phyloP scores from a whole-genome alignment of 768 basidiomycete genomes.

The Pulveroboletus sp. region DNA sequence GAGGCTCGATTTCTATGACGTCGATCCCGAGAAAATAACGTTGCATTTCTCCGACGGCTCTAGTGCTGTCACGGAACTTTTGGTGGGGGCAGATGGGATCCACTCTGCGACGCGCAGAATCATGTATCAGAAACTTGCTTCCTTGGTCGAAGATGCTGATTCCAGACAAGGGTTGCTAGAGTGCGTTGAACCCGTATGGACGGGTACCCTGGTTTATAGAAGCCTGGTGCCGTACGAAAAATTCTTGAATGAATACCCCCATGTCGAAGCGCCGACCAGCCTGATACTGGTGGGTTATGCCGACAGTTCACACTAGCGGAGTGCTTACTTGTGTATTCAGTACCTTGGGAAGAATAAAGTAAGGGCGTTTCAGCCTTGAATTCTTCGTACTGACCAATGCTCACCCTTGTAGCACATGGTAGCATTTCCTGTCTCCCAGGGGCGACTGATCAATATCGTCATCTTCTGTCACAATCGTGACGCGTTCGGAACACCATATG shows the following conservation, averaged over 20 bases:
- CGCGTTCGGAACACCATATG: slow-evolving; percentile 29
- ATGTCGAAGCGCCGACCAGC: slow-evolving; percentile 19
- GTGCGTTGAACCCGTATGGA: slow-evolving; percentile 35
- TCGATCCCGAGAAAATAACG: slow-evolving; percentile 18
- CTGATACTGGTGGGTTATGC: slow-evolving; percentile 19
- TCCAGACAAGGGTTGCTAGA: slow-evolving; percentile 9
- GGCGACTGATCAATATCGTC: slow-evolving; percentile 34
- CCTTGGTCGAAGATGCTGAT: neutral
- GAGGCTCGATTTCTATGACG: slow-evolving; percentile 30
- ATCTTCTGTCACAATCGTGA: slow-evolving; percentile 25
- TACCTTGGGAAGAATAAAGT: slow-evolving; percentile 22
- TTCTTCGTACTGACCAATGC: neutral
- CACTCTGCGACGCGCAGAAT: slow-evolving; percentile 31
- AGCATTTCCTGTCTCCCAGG: slow-evolving; percentile 36
- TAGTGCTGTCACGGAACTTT: slow-evolving; percentile 33
- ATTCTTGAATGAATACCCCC: slow-evolving; percentile 32
- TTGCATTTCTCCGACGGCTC: slow-evolving; percentile 38
- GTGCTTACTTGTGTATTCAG: slow-evolving; percentile 10
- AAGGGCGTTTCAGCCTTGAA: neutral
- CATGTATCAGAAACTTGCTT: slow-evolving; percentile 22
- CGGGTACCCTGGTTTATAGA: slow-evolving; percentile 37
- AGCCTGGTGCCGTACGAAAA: slow-evolving; percentile 29
- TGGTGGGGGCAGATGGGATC: slow-evolving; percentile 43
- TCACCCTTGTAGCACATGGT: slow-evolving; percentile 34
- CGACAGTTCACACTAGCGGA: neutral